Percentiles rank a stretch among this genome's conserved stretches.
Evolutionary conservation across 2,329 filamentous ascomycete genomes (phyloP).

Genomic region (Cladophialophora psammophila): DNA sequence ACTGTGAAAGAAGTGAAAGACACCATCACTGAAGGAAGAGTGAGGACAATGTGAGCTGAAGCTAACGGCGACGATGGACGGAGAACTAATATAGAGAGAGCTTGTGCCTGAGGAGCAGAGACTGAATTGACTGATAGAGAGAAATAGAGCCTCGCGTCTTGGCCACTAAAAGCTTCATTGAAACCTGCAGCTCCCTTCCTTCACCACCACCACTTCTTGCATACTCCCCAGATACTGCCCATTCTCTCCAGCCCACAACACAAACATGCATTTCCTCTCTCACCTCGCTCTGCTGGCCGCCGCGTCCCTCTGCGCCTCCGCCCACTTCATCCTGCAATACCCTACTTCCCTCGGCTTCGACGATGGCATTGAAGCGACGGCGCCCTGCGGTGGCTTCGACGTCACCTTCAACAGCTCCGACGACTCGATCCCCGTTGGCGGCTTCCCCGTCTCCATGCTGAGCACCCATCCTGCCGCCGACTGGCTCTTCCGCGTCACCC

Average conservation of each 20-base stretch:
- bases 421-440: conserved; percentile 58
- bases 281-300: conserved; percentile 24
- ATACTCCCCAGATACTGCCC: background rate
- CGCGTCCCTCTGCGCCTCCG: conserved; percentile 44
- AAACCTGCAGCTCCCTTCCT: background rate
- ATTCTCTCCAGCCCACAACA: too few relatives aligned
- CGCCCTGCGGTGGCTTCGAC: conserved; percentile 60
- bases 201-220: background rate
- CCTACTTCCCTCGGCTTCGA: conserved; percentile 60
- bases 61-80: background rate
- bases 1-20: background rate
- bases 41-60: background rate
- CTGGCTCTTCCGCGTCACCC: conserved; percentile 54
- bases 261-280: conserved; percentile 14
- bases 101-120: background rate
- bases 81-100: background rate
- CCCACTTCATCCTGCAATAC: conserved; percentile 64
- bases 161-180: conserved; percentile 4
- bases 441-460: conserved; percentile 58
- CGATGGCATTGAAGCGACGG: conserved; percentile 55
- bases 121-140: background rate
- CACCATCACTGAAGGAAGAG: background rate
- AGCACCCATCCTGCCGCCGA: conserved; percentile 37
- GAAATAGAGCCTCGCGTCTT: conserved; percentile 9
- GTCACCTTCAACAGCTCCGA: conserved; percentile 50